Evolutionary conservation across 768 basidiomycete genomes (phyloP).

Genomic region (Leucogyrophana mollusca): DNA sequence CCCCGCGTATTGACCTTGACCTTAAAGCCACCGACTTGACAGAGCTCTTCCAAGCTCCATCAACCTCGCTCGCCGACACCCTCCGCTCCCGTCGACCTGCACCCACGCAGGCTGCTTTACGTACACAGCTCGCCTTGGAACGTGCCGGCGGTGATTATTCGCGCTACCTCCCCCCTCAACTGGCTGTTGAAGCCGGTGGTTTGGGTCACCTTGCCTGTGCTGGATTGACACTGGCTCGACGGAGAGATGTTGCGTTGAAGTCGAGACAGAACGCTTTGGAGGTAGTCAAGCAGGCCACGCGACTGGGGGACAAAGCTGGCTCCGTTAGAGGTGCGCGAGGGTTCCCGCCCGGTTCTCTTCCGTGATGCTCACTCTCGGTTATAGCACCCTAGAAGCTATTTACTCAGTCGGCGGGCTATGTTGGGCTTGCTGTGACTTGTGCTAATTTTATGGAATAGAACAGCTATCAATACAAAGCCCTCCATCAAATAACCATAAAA

Average conservation of each 20-base stretch:
- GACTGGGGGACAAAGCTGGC: too few relatives aligned
- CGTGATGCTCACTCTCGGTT: too few relatives aligned
- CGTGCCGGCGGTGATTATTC: constrained; percentile 49
- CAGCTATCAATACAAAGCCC: too few relatives aligned
- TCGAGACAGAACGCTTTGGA: constrained; percentile 39
- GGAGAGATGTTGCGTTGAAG: constrained; percentile 38
- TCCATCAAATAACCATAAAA: not conserved
- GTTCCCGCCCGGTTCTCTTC: too few relatives aligned
- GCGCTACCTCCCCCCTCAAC: constrained; percentile 35
- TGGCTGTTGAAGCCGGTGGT: constrained; percentile 26
- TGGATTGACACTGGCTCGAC: constrained; percentile 39
- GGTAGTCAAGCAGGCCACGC: constrained; percentile 30
- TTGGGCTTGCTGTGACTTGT: too few relatives aligned
- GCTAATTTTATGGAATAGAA: too few relatives aligned
- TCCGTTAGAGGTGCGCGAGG: too few relatives aligned
- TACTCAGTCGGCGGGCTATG: too few relatives aligned
- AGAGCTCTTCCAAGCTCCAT: constrained; percentile 1
- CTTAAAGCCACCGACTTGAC: constrained; percentile 3
- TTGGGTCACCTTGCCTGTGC: constrained; percentile 46
- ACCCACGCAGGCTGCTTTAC: constrained; percentile 9
- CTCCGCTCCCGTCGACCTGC: not conserved
- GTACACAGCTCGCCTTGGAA: constrained; percentile 33
- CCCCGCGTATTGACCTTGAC: too few relatives aligned
- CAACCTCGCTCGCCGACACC: constrained; percentile 2
- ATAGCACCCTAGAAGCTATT: too few relatives aligned